A percentile compares a stretch with the other conserved stretches of the same genome.
Conservation (phyloP, 2,329 filamentous ascomycete species). For the Claviceps sp. region DNA sequence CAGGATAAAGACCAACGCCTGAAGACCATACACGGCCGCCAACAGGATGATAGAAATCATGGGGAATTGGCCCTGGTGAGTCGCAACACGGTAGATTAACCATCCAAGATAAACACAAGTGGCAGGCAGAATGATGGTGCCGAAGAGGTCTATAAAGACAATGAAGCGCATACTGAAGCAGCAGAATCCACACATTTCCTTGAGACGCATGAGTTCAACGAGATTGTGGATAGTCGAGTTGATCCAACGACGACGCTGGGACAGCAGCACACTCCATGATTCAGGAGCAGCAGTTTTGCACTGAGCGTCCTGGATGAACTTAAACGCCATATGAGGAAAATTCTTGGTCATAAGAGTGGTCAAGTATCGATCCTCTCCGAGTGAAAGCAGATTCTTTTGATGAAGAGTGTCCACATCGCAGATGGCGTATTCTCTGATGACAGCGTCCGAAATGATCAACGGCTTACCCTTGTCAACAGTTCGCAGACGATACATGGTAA, state of each 20-base stretch:
- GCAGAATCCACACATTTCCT: constrained; percentile 96
- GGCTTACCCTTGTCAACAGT: constrained; percentile 91
- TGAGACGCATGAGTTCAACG: constrained; percentile 75
- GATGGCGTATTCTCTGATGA: constrained; percentile 81
- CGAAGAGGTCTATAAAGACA: constrained; percentile 85
- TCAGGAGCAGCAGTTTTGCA: constrained; percentile 90
- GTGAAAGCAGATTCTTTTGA: constrained; percentile 86
- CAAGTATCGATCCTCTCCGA: constrained; percentile 93
- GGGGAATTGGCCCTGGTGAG: constrained; percentile 61
- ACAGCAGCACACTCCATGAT: constrained; percentile 84
- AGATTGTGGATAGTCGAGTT: constrained; percentile 98
- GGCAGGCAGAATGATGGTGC: constrained; percentile 82
- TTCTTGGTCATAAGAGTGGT: constrained; percentile 98
- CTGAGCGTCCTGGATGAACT: constrained; percentile 87
- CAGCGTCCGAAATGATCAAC: constrained; percentile 77
- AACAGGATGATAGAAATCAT: constrained; percentile 80
- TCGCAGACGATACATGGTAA: constrained; percentile 95
- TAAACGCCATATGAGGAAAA: constrained; percentile 91
- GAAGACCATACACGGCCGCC: constrained; percentile 84
- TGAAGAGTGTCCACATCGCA: constrained; percentile 88
- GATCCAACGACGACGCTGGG: constrained; percentile 98
- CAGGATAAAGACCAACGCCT: constrained; percentile 90
- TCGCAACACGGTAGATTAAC: constrained; percentile 68
- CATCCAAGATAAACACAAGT: constrained; percentile 80
- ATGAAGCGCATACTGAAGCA: constrained; percentile 97